phyloP scores from a whole-genome alignment of 306 rosid species.

The Quercus berberidifolia region DNA sequence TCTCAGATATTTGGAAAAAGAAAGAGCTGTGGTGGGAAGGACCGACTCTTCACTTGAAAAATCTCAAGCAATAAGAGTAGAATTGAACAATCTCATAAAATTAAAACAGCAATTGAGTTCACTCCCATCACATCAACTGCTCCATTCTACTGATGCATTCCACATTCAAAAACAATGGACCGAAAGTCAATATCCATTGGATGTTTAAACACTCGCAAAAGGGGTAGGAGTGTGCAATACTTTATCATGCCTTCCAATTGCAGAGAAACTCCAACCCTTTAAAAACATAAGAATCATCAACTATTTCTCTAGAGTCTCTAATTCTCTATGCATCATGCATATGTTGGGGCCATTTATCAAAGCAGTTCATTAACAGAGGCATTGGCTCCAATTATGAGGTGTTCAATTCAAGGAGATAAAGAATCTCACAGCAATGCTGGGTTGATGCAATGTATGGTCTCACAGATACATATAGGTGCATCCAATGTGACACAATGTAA shows the following conservation, averaged over 20 bases:
- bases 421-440: not conserved
- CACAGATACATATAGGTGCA: not conserved
- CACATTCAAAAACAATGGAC: not conserved
- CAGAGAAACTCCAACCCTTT: not conserved
- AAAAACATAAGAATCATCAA: not conserved
- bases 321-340: not conserved
- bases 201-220: too few species aligned
- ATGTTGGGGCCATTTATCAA: not conserved
- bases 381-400: not conserved
- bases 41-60: not conserved
- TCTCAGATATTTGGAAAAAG: too few species aligned
- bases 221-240: not conserved
- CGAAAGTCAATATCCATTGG: not conserved
- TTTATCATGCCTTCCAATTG: not conserved
- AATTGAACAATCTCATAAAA: not conserved
- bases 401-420: not conserved
- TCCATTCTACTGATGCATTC: not conserved
- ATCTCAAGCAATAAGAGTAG: not conserved
- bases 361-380: not conserved
- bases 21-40: not conserved
- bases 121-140: not conserved
- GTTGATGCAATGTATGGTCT: not conserved
- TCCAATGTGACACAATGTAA: not conserved
- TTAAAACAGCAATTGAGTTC: not conserved
- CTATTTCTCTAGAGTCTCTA: not conserved